Evolutionary conservation across 768 basidiomycete species (phyloP).

Genomic region (Mycena filopes): DNA sequence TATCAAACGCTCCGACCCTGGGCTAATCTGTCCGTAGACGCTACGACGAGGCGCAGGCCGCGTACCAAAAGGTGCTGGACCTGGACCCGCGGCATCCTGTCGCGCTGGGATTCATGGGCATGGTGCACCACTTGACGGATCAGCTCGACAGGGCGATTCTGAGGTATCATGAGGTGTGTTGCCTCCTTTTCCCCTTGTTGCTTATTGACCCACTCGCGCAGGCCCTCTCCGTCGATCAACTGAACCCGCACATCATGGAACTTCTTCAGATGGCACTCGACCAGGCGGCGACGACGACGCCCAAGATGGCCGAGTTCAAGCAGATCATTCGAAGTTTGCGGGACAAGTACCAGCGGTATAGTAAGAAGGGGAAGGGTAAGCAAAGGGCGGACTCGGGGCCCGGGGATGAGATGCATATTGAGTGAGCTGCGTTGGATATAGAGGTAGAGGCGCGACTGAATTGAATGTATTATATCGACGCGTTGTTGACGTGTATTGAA

Average conservation of each 20-base stretch:
- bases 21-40: conserved; percentile 44
- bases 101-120: conserved; percentile 90
- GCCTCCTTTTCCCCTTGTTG: neutral
- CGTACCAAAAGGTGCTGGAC: conserved; percentile 85
- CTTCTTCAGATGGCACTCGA: conserved; percentile 86
- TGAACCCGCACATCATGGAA: conserved; percentile 84
- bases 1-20: neutral
- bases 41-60: conserved; percentile 71
- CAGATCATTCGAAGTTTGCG: conserved; percentile 42
- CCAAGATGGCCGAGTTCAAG: conserved; percentile 41
- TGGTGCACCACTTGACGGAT: conserved; percentile 82
- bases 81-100: conserved; percentile 87
- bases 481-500: conserved; percentile 12
- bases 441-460: neutral
- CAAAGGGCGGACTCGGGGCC: conserved; percentile 35
- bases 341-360: conserved; percentile 44
- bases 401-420: conserved; percentile 44
- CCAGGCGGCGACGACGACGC: conserved; percentile 40
- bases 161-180: conserved; percentile 89
- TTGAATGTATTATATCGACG: neutral
- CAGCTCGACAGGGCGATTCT: conserved; percentile 85
- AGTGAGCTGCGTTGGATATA: conserved; percentile 29
- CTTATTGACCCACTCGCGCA: conserved; percentile 39
- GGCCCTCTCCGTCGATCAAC: conserved; percentile 85
- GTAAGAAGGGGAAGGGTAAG: conserved; percentile 43